Evolutionary conservation across 2,329 filamentous ascomycete species (phyloP).

Genomic region (Penicillium sp.): DNA sequence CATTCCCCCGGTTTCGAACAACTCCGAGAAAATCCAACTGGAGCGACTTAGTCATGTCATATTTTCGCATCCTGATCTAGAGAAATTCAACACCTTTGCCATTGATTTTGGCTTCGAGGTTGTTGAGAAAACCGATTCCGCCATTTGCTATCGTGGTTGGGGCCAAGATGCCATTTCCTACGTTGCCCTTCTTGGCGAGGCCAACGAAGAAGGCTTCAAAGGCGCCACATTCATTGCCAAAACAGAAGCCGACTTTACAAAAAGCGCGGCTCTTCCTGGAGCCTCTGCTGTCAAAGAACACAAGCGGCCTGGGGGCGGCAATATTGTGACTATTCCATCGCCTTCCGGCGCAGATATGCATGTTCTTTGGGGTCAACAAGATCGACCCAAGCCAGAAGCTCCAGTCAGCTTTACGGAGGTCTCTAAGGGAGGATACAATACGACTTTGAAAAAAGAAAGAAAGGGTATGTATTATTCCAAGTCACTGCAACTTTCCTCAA

Average conservation of each 20-base stretch:
- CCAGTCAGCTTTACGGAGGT: conserved; percentile 10
- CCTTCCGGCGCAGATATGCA: conserved; percentile 59
- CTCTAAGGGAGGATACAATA: conserved; percentile 19
- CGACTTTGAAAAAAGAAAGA: conserved; percentile 18
- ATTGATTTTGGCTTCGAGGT: conserved; percentile 35
- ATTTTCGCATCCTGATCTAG: conserved; percentile 32
- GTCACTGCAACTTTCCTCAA: background rate
- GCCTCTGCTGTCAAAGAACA: conserved; percentile 54
- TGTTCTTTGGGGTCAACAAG: conserved; percentile 56
- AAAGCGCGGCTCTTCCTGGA: conserved; percentile 49
- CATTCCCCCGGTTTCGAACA: conserved; percentile 24
- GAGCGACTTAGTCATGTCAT: conserved; percentile 30
- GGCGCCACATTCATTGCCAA: conserved; percentile 61
- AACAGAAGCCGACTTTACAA: conserved; percentile 55
- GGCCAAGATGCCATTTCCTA: conserved; percentile 61
- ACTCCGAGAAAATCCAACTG: conserved; percentile 28
- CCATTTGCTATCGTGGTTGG: conserved; percentile 62
- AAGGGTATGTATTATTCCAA: conserved; percentile 10
- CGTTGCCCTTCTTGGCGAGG: conserved; percentile 55
- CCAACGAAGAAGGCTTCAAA: conserved; percentile 51
- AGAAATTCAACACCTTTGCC: conserved; percentile 28
- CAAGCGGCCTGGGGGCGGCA: conserved; percentile 21
- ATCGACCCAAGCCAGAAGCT: conserved; percentile 36
- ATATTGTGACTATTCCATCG: conserved; percentile 32
- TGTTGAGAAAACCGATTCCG: conserved; percentile 35